Conservation (phyloP, 2,329 filamentous ascomycete genomes). For the Zymoseptoria tritici region DNA sequence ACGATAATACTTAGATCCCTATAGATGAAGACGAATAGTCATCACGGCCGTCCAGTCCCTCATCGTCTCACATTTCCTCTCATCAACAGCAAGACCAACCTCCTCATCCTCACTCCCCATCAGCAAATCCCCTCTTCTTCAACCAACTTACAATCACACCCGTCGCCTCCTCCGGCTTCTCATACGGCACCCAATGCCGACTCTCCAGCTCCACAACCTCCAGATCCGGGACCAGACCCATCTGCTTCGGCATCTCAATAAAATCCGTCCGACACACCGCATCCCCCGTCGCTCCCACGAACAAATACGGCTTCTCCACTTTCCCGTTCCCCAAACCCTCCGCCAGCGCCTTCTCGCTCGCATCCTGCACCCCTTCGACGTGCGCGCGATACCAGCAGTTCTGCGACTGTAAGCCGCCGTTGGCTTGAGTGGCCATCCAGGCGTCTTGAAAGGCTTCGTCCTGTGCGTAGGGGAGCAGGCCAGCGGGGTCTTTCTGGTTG, state of each 20-base stretch:
- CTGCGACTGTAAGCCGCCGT: slow-evolving; percentile 30
- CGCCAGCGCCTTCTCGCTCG: slow-evolving; percentile 14
- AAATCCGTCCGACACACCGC: slow-evolving; percentile 18
- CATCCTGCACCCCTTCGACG: slow-evolving; percentile 19
- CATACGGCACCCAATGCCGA: slow-evolving; percentile 24
- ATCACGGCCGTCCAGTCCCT: no score
- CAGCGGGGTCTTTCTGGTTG: slow-evolving; percentile 16
- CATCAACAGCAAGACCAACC: not conserved
- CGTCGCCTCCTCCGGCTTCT: slow-evolving; percentile 21
- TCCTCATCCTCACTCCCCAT: no score
- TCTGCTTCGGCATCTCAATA: slow-evolving; percentile 13
- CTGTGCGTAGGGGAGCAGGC: slow-evolving; percentile 30
- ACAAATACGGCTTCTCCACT: slow-evolving; percentile 30
- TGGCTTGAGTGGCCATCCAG: slow-evolving; percentile 28
- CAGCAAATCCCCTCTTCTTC: slow-evolving; percentile 10
- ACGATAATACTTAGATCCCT: not conserved
- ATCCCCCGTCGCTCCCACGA: slow-evolving; percentile 26
- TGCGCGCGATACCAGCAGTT: slow-evolving; percentile 32
- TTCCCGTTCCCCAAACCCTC: slow-evolving; percentile 20
- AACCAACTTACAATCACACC: slow-evolving; percentile 14
- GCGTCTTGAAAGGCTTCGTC: slow-evolving; percentile 26
- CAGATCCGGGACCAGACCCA: slow-evolving; percentile 18
- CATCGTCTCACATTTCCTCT: no score
- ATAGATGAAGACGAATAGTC: not conserved
- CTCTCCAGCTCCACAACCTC: slow-evolving; percentile 12